phyloP scores from a whole-genome alignment of 371 early-diverging fungal species.

The Dichotomocladium elegans region DNA sequence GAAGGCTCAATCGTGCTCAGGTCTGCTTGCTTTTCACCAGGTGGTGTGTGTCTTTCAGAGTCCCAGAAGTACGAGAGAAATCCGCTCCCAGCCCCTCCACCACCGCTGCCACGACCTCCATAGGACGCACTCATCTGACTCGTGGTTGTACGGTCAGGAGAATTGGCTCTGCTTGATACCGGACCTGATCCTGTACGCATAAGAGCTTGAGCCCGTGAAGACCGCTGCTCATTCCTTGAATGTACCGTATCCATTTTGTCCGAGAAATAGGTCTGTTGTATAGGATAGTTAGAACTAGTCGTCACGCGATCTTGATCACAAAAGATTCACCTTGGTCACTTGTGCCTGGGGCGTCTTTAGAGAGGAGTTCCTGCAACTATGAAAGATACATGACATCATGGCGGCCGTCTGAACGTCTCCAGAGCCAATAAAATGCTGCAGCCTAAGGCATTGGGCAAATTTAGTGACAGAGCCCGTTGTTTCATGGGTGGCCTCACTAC shows the following conservation, averaged over 20 bases:
- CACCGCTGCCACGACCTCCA: slow-evolving; percentile 20
- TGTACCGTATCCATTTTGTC: neutral
- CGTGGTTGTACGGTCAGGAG: slow-evolving; percentile 13
- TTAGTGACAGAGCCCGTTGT: neutral
- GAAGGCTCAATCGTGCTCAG: too few relatives aligned
- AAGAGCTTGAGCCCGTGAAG: slow-evolving; percentile 3
- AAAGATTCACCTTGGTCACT: neutral
- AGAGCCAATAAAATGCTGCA: slow-evolving; percentile 58
- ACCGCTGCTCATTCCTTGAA: neutral
- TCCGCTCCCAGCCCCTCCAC: too few relatives aligned
- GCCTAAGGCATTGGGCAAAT: slow-evolving; percentile 42
- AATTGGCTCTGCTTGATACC: neutral
- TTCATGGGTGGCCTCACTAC: slow-evolving; percentile 21
- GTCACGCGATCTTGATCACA: neutral
- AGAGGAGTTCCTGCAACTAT: too few relatives aligned
- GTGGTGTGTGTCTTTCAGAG: slow-evolving; percentile 10
- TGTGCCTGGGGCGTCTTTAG: neutral
- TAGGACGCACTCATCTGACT: slow-evolving; percentile 32
- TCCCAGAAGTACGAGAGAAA: slow-evolving; percentile 38
- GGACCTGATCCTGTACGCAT: slow-evolving; percentile 12
- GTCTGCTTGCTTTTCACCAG: slow-evolving; percentile 7
- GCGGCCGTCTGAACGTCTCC: slow-evolving; percentile 87
- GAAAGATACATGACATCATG: slow-evolving; percentile 75
- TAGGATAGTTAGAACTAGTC: neutral
- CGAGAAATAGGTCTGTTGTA: too few relatives aligned